Evolutionary conservation across 2,329 filamentous ascomycete genomes (phyloP).

Genomic region (Venturiaceae sp.): DNA sequence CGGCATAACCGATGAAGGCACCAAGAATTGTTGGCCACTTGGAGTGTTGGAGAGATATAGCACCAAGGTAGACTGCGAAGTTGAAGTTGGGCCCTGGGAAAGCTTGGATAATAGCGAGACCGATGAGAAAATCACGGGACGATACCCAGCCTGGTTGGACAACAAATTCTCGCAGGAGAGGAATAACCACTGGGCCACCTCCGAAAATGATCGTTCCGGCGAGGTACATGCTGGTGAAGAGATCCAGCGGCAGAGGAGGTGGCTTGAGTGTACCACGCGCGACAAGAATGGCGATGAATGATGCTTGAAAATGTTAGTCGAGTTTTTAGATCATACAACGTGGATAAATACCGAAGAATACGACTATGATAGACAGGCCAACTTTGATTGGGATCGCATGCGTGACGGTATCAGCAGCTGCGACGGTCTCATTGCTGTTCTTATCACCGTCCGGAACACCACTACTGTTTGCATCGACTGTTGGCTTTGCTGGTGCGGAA

Average conservation of each 20-base stretch:
- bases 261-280: slow-evolving; percentile 28
- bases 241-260: slow-evolving; percentile 41
- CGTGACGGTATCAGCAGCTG: slow-evolving; percentile 15
- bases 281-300: slow-evolving; percentile 49
- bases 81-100: slow-evolving; percentile 57
- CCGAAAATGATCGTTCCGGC: slow-evolving; percentile 53
- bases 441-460: too few relatives aligned
- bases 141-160: slow-evolving; percentile 62
- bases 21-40: slow-evolving; percentile 20
- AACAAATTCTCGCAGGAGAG: slow-evolving; percentile 34
- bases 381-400: slow-evolving; percentile 27
- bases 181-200: slow-evolving; percentile 35
- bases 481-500: too few relatives aligned
- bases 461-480: too few relatives aligned
- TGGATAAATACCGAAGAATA: slow-evolving; percentile 38
- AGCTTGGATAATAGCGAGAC: slow-evolving; percentile 60
- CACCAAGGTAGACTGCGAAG: slow-evolving; percentile 34
- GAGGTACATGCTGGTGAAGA: slow-evolving; percentile 66
- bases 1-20: slow-evolving; percentile 27
- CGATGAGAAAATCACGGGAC: slow-evolving; percentile 61
- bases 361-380: slow-evolving; percentile 25
- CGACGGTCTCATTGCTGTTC: neutral
- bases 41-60: slow-evolving; percentile 23
- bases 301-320: slow-evolving; percentile 21
- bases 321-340: neutral